Evolutionary conservation across 179 eudicot species (phyloP), one percentile per base, ranked within the genome.

Genomic region (Vitellaria paradoxa): DNA sequence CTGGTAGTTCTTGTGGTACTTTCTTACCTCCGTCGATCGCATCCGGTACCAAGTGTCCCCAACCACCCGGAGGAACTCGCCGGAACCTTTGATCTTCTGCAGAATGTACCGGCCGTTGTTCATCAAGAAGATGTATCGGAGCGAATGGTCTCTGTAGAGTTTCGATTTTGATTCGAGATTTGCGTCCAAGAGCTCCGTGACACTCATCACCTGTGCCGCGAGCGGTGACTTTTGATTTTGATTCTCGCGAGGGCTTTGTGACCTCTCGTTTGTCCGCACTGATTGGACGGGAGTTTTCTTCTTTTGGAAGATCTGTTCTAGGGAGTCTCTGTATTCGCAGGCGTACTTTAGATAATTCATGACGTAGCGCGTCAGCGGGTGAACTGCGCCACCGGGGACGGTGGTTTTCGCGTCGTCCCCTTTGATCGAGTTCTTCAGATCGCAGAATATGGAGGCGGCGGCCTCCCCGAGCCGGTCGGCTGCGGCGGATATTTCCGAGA

Each of bases 351-450:
- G 69, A 71, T 91, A 91, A 72, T 91, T 91, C 92, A 91, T 86
- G 20, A 89, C 88, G 83, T 91, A 89, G 20, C 94, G 88, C 13
- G 92, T 89, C 23, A 91, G 76, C 0, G 94, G 92, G 84, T 90
- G 94, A 9, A 89, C 86, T 0, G 92, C 89, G 3, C 94, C 92
- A 9, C 85, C 87, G 0, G 94, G 89, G 65, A 91, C 91, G 0
- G 92, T 88, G 1, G 86, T 85, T 81, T 81, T 87, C 0, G 89
- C 82, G 18, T 65, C 81, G 70, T 91, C 94, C 5, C 83, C 84
- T 80, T 87, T 89, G 79, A 91, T 90, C 12, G 89, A 89, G 65
- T 76, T 84, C 66, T 90, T 91, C 8, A 90, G 78, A 63, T 84
- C 90, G 70, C 85, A 84, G 77, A 90, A 90, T 70, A 89, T 87